phyloP scores from a whole-genome alignment of 345 rosid genomes.

The Cardamine resedifolia region DNA sequence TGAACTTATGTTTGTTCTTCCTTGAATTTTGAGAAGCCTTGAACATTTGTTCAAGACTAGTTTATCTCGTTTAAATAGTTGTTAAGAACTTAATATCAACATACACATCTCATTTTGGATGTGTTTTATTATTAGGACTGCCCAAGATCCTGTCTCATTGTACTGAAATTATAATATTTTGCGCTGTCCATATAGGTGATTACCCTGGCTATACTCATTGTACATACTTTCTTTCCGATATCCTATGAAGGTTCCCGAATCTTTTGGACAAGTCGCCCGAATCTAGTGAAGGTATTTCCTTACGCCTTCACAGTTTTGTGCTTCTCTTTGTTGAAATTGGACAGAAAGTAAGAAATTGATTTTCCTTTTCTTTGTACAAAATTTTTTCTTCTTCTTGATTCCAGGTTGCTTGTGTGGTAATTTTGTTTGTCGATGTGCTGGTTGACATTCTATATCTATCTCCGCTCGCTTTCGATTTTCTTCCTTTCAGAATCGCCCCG shows the following conservation, averaged over 20 bases:
- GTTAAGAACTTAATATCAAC: neutral
- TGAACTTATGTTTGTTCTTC: neutral
- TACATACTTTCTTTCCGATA: slow-evolving; percentile 71
- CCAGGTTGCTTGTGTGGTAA: slow-evolving; percentile 65
- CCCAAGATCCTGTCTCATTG: slow-evolving; percentile 3
- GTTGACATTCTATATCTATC: slow-evolving; percentile 73
- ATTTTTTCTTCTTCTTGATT: slow-evolving; percentile 27
- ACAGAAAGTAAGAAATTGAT: neutral
- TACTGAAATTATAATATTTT: slow-evolving; percentile 2
- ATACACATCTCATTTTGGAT: neutral
- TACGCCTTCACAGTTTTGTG: slow-evolving; percentile 11
- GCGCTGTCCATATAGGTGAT: slow-evolving; percentile 31
- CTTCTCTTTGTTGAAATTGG: slow-evolving; percentile 8
- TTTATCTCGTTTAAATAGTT: neutral
- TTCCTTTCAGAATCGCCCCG: slow-evolving; percentile 87
- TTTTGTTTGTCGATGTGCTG: slow-evolving; percentile 77
- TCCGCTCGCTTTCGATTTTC: slow-evolving; percentile 60
- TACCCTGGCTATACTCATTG: slow-evolving; percentile 58
- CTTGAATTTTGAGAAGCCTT: neutral
- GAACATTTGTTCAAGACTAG: neutral
- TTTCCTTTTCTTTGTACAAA: neutral
- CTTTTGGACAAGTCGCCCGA: slow-evolving; percentile 61
- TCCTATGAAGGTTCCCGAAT: slow-evolving; percentile 69
- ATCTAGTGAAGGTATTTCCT: slow-evolving; percentile 60
- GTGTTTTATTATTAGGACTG: neutral